Conservation (phyloP, 305 asterid species). For the Vinca major region DNA sequence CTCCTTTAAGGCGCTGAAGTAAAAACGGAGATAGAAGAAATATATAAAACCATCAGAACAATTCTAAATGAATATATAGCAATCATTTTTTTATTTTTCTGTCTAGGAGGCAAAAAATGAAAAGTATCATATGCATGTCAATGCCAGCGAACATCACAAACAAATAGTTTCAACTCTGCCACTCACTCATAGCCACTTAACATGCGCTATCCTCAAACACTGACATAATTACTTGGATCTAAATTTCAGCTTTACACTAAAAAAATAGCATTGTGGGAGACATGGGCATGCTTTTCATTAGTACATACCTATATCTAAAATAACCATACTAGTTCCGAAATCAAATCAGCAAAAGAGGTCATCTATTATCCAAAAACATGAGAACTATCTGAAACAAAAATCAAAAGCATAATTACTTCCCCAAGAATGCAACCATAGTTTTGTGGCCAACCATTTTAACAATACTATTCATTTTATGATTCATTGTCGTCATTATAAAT, state of each 20-base stretch:
- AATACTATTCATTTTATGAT: background rate
- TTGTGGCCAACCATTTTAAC: background rate
- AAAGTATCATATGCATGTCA: background rate
- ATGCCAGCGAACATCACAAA: background rate
- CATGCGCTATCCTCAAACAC: background rate
- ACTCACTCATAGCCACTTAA: background rate
- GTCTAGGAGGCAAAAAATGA: too few species aligned
- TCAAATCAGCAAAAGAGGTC: background rate
- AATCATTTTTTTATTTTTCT: background rate
- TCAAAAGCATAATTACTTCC: background rate
- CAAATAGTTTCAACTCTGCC: background rate
- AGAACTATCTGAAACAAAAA: background rate
- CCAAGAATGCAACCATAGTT: constrained; percentile 1
- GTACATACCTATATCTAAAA: background rate
- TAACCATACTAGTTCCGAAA: background rate
- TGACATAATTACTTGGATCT: background rate
- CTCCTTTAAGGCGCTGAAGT: constrained; percentile 69
- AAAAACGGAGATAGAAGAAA: constrained; percentile 14
- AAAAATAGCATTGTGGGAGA: background rate
- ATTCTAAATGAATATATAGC: background rate
- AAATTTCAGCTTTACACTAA: background rate
- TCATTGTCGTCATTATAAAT: background rate
- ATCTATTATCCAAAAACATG: background rate
- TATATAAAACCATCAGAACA: background rate
- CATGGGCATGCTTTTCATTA: background rate